phyloP scores from a whole-genome alignment of 768 basidiomycete species.

The Phylloporus rhodoxanthus region DNA sequence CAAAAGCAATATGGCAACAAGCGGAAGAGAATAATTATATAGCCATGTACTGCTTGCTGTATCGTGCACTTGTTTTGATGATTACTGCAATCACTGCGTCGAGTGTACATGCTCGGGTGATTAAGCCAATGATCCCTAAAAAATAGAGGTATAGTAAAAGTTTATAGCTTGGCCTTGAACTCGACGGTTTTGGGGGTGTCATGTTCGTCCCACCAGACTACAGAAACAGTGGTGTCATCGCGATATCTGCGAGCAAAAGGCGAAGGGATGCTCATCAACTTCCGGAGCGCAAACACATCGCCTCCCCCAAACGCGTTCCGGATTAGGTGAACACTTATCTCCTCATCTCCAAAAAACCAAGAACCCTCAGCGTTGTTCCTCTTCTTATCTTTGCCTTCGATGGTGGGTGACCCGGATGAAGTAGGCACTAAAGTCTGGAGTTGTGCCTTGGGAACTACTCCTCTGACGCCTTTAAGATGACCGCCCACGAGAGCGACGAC shows the following conservation, averaged over 20 bases:
- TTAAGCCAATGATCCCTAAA: background rate
- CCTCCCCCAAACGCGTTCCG: conserved; percentile 91
- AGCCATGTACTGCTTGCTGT: conserved; percentile 18
- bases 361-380: conserved; percentile 37
- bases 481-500: conserved; percentile 84
- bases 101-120: background rate
- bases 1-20: conserved; percentile 29
- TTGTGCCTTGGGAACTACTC: conserved; percentile 52
- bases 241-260: conserved; percentile 71
- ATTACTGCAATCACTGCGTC: conserved; percentile 5
- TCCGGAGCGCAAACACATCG: conserved; percentile 51
- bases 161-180: conserved; percentile 49
- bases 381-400: conserved; percentile 58
- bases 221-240: conserved; percentile 82
- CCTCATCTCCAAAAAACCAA: conserved; percentile 79
- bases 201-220: conserved; percentile 77
- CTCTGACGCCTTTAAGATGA: conserved; percentile 67
- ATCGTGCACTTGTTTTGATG: conserved; percentile 5
- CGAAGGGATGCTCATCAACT: conserved; percentile 74
- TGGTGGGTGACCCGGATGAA: conserved; percentile 41
- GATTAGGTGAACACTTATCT: conserved; percentile 76
- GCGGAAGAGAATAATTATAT: conserved; percentile 34
- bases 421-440: conserved; percentile 55
- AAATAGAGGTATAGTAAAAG: background rate
- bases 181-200: conserved; percentile 33